Base-by-base conservation (phyloP, 768 basidiomycete species). In the Termitomyces sp. region DNA sequence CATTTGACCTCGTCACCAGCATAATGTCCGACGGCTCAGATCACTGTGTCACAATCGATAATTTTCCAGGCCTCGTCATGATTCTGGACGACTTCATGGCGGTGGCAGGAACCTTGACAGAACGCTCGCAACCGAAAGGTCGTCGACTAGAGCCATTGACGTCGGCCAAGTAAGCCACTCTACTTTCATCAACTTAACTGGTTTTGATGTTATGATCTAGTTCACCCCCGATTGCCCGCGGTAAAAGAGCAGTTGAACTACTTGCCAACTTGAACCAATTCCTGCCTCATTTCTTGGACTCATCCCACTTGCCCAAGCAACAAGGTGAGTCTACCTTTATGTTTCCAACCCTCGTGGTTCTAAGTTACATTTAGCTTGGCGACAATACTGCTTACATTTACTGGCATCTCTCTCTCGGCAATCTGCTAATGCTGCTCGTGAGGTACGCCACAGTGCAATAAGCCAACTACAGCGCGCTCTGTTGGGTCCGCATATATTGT, bases 51-150 rank as follows among this genome's bases (percentile, higher is more conserved):
- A 83, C 84, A 0, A 67, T 74, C 2, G 96, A 98, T 63, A 98
- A 93, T 65, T 88, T 90, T 68, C 67, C 71, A 2, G 92, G 90
- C 2, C 76, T 98, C 22, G 74, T 95, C 32, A 84, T 86, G 32
- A 75, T 93, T 17, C 67, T 98, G 55, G 90, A 94, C 57, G 92
- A 94, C 51, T 98, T 93, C 70, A 91, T 90, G 2, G 83, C 83
- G 19, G 75, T 78, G 7, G 90, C 93, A n/a, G 77, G 82, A 17
- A 71, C 67, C 6, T 73, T 78, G 3, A 77, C 82, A 22, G 83
- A 87, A 60, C 74, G 75, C 35, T 82, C 84, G 51, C 80, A 83
- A 54, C 72, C 76, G 32, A 78, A 72, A 62, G 75, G 78, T 30
- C 78, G 80, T 43, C 77, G 79, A 38, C 68, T 71, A 32, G 80